Conservation (phyloP, 108 stramenopile species). For the Cyclotella choctawhatcheeana region DNA sequence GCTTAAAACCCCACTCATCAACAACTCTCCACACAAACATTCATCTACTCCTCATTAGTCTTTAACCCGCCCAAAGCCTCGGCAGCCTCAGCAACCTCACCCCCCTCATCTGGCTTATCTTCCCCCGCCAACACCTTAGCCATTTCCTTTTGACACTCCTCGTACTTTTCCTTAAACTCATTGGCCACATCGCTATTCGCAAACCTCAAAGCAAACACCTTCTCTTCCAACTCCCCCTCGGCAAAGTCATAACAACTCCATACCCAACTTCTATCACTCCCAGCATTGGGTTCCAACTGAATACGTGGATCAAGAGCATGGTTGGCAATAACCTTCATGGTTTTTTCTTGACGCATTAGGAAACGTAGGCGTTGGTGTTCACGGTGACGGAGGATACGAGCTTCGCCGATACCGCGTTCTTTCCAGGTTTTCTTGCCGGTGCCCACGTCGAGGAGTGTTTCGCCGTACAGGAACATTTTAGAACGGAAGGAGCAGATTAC, state of each 20-base stretch:
- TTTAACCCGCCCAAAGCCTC: conserved; percentile 81
- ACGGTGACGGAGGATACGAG: conserved; percentile 95
- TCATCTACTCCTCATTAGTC: conserved; percentile 63
- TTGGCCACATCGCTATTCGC: conserved; percentile 91
- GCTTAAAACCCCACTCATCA: no score
- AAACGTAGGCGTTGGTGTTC: conserved; percentile 89
- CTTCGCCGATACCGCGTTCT: conserved; percentile 97
- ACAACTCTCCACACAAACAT: background rate
- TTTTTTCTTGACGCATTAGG: conserved; percentile 99
- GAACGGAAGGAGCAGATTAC: conserved; percentile 76
- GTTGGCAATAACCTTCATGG: conserved; percentile 99
- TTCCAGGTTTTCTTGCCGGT: conserved; percentile 97
- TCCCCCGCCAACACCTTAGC: conserved; percentile 83
- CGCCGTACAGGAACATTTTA: conserved; percentile 97
- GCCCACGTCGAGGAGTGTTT: conserved; percentile 97
- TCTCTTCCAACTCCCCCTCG: conserved; percentile 92
- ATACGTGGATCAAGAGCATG: conserved; percentile 97
- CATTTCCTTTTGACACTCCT: conserved; percentile 88
- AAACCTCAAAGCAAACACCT: conserved; percentile 96
- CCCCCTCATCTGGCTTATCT: conserved; percentile 79
- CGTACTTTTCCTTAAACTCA: conserved; percentile 93
- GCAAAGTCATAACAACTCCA: conserved; percentile 98
- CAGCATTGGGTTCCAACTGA: conserved; percentile 94
- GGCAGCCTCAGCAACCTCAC: conserved; percentile 84
- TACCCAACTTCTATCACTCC: conserved; percentile 96